Percentiles rank a stretch among this genome's conserved stretches.
phyloP scores from a whole-genome alignment of 768 basidiomycete species.

The Amanita phalloides region DNA sequence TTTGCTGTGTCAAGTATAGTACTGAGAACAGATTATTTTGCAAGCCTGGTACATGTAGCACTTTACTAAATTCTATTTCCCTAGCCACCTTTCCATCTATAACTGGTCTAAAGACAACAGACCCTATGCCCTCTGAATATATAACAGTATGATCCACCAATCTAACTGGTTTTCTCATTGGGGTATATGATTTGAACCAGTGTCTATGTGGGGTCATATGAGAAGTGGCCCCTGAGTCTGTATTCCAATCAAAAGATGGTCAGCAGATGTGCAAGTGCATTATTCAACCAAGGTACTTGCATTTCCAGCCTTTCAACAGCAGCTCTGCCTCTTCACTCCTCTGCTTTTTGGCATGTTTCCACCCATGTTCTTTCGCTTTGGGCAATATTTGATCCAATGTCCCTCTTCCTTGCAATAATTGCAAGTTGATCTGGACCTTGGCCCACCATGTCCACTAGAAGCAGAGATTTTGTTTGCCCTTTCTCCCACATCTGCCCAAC shows the following conservation, averaged over 20 bases:
- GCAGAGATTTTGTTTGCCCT: too few species aligned
- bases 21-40: constrained; percentile 9
- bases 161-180: constrained; percentile 2
- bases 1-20: not conserved
- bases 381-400: too few species aligned
- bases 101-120: constrained; percentile 7
- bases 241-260: constrained; percentile 3
- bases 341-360: too few species aligned
- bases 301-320: too few species aligned
- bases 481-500: too few species aligned
- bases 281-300: too few species aligned
- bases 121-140: constrained; percentile 5
- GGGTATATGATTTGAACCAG: constrained; percentile 6
- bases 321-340: too few species aligned
- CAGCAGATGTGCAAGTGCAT: not conserved
- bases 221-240: constrained; percentile 12
- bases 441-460: too few species aligned
- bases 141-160: constrained; percentile 9
- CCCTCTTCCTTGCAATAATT: too few species aligned
- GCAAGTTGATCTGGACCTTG: too few species aligned
- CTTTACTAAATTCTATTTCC: constrained; percentile 7
- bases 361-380: too few species aligned
- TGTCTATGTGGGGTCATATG: too few species aligned
- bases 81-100: not conserved
- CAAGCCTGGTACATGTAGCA: constrained; percentile 10